phyloP scores from a whole-genome alignment of 164 flowering plant genomes.

The Vitis cinerea region DNA sequence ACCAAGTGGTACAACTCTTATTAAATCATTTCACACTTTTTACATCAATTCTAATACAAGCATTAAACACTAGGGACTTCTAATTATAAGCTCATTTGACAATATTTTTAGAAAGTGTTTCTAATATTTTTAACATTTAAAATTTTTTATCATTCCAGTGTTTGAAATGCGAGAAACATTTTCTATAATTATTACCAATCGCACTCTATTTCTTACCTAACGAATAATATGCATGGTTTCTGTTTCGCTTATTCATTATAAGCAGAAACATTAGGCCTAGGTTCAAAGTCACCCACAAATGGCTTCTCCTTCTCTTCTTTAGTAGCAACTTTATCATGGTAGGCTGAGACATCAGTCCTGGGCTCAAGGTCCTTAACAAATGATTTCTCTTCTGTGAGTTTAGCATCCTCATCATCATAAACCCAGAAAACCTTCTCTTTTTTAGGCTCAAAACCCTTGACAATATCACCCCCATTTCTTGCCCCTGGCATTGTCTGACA shows the following conservation, averaged over 20 bases:
- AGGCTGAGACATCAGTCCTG: conserved; percentile 14
- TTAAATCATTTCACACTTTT: no score
- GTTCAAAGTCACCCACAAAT: conserved; percentile 8
- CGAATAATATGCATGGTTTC: no score
- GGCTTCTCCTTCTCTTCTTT: not conserved
- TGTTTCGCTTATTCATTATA: not conserved
- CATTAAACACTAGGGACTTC: no score
- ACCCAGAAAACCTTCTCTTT: not conserved
- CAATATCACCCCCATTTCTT: not conserved
- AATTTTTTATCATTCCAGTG: no score
- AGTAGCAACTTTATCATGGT: not conserved
- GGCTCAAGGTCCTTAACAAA: conserved; percentile 18
- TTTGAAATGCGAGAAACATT: no score
- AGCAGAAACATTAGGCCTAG: conserved; percentile 5
- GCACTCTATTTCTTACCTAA: no score
- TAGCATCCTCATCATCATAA: not conserved
- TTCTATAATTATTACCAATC: no score
- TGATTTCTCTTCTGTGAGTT: conserved; percentile 3
- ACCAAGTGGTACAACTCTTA: no score
- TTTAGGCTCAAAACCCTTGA: conserved; percentile 10
- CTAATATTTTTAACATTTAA: no score
- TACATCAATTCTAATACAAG: no score
- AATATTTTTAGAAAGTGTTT: no score
- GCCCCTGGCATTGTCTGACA: not conserved
- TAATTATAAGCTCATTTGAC: no score